Evolutionary conservation across 2,329 filamentous ascomycete species (phyloP).

Genomic region (Colletotrichum neosansevieriae): DNA sequence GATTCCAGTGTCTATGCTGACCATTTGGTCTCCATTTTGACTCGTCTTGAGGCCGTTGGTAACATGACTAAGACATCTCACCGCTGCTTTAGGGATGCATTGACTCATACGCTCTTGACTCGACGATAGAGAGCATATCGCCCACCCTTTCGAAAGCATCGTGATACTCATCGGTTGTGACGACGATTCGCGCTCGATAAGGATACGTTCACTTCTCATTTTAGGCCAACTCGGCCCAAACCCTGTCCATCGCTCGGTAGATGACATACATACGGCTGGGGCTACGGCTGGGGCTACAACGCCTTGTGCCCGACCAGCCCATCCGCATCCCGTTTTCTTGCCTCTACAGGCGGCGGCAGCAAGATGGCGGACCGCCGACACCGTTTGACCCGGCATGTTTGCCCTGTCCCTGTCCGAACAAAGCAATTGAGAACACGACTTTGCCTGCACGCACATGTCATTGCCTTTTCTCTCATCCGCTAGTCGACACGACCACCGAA

Average conservation of each 20-base stretch:
- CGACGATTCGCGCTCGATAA: background rate
- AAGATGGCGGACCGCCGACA: constrained; percentile 45
- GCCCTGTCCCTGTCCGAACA: constrained; percentile 55
- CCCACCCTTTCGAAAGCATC: constrained; percentile 18
- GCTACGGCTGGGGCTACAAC: background rate
- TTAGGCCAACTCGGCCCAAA: background rate
- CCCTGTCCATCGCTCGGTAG: constrained; percentile 31
- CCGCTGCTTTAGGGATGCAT: constrained; percentile 29
- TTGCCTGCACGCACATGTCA: constrained; percentile 13
- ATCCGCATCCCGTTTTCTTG: background rate
- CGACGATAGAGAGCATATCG: constrained; percentile 12
- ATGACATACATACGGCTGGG: constrained; percentile 37
- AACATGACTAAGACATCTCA: constrained; percentile 29
- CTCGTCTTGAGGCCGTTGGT: constrained; percentile 16
- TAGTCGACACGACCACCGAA: constrained; percentile 10
- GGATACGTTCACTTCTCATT: background rate
- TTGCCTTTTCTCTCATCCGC: constrained; percentile 23
- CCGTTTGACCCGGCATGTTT: constrained; percentile 46
- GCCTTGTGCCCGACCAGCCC: constrained; percentile 22
- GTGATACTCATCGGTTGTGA: constrained; percentile 7
- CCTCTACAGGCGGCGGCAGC: constrained; percentile 20
- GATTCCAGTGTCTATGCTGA: background rate
- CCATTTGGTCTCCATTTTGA: background rate
- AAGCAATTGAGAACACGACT: constrained; percentile 42
- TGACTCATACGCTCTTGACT: constrained; percentile 15